A percentile compares a stretch with the other conserved stretches of the same genome.
These are phyloP conservation scores for Xylariales sp. DNA, from an alignment of 2,329 filamentous ascomycete species.

Conservation along the genomic window DNA sequence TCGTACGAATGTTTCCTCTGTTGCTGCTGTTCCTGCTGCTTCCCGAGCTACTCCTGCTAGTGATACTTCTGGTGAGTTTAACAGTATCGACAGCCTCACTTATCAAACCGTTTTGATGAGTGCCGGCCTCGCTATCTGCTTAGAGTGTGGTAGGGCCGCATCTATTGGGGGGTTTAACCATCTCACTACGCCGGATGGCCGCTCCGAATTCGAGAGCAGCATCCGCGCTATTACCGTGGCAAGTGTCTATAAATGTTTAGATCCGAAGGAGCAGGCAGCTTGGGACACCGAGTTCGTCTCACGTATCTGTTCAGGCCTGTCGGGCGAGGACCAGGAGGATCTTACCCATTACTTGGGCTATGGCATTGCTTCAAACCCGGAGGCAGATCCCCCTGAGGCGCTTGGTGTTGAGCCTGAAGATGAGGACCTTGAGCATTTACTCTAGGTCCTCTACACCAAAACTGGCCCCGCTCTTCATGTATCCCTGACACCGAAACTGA, in stretches of 20 bases:
- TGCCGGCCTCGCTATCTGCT: not conserved
- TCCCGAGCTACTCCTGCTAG: constrained; percentile 7
- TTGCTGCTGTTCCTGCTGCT: constrained; percentile 16
- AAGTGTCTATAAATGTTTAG: constrained; percentile 17
- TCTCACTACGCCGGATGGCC: constrained; percentile 11
- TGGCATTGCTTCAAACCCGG: constrained; percentile 13
- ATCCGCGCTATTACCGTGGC: constrained; percentile 16
- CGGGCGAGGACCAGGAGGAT: not conserved
- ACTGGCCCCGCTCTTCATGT: not conserved
- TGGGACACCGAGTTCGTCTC: constrained; percentile 18
- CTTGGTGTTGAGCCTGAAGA: constrained; percentile 20
- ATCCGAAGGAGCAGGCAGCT: constrained; percentile 14
- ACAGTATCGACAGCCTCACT: not conserved
- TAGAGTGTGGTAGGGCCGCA: constrained; percentile 22
- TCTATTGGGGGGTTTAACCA: constrained; percentile 24
- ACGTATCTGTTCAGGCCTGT: not conserved
- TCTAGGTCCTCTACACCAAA: not conserved
- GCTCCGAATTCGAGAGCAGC: constrained; percentile 19
- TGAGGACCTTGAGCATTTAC: constrained; percentile 9
- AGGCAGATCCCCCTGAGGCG: constrained; percentile 25
- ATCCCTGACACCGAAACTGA: not conserved
- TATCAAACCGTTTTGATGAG: not conserved
- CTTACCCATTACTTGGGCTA: constrained; percentile 18
- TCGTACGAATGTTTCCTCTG: constrained; percentile 53
- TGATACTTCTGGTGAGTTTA: constrained; percentile 4